Base-by-base conservation (phyloP, 225 moss, liverwort and hornwort genomes). In the Asterella californica region DNA sequence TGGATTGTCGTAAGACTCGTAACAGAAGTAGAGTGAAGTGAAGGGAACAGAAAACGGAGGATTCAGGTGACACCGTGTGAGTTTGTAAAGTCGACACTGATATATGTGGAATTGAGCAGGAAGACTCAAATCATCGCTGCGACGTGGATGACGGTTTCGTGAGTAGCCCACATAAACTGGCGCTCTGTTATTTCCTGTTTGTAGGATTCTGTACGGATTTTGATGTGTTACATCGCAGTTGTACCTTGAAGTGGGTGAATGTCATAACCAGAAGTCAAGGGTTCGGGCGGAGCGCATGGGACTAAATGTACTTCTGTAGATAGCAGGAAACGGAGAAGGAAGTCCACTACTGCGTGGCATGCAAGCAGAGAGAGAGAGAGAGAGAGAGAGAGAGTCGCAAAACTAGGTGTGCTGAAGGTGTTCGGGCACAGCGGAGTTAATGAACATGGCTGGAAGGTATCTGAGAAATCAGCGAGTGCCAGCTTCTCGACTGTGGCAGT, bases 401-500 rank as follows among this genome's bases (percentile, higher is more conserved):
- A 27, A 29, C 27, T 9, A n/a, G 64, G 64, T 14, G 30, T 5
- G 57, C 57, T 11, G 57, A 0, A 24, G 14, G 4, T 36, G 37
- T 33, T 17, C 11, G 9, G 18, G 38, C 11, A 70, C 15, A 17
- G 36, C 21, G 37, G 36, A 24, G 37, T 70, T 48, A 27, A 15
- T 22, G 68, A 79, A 34, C 22, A 79, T 79, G 79, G 77, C 77
- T 67, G 72, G 80, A n/a, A 67, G 83, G 79, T 72, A 75, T 65
- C 63, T 86, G 54, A 83, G 66, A 68, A 71, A 52, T 71, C 83
- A 70, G 69, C 70, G 78, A 22, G 36, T 32, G 25, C 81, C 76
- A 55, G 81, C 65, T 19, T 53, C 78, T 9, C 83, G 81, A 21
- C 75, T 86, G 25, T 81, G 83, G 83, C 72, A 82, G 65, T 76